phyloP scores from a whole-genome alignment of 805 yeast genomes.

The Candida germanica region DNA sequence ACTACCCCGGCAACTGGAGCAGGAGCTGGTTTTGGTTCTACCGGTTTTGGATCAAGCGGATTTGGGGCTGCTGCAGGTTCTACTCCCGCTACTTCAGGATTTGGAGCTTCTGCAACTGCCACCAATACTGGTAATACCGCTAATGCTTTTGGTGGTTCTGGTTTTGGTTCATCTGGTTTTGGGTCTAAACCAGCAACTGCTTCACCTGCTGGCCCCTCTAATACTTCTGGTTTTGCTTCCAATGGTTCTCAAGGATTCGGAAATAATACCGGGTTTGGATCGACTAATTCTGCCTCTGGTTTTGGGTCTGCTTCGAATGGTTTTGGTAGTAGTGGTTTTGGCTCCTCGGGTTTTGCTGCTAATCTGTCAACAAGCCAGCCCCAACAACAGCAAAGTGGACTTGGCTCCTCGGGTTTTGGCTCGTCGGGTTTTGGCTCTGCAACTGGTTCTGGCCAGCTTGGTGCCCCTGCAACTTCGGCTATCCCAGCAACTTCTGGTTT shows the following conservation, averaged over 20 bases:
- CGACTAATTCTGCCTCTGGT: conserved; percentile 1
- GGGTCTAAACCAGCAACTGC: conserved; percentile 9
- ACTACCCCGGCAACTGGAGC: conserved; percentile 7
- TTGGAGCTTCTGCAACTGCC: not conserved
- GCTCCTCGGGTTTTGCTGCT: conserved; percentile 11
- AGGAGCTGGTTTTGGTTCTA: conserved; percentile 16
- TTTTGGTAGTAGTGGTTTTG: conserved; percentile 3
- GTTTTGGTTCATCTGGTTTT: conserved; percentile 8
- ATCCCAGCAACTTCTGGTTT: conserved; percentile 2
- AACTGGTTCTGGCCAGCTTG: not conserved
- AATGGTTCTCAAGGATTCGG: conserved; percentile 11
- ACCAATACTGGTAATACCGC: conserved; percentile 15
- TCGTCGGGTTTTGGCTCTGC: conserved; percentile 9
- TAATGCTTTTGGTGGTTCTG: conserved; percentile 10
- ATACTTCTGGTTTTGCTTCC: conserved; percentile 12
- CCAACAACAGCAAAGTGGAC: too few relatives aligned
- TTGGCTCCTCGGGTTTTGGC: conserved; percentile 10
- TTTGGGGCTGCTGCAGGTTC: not conserved
- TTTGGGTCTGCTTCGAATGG: conserved; percentile 1
- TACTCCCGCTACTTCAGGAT: too few relatives aligned
- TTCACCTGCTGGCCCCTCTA: conserved; percentile 3
- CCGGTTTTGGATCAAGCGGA: conserved; percentile 12
- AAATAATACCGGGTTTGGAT: conserved; percentile 1
- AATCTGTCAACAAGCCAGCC: too few relatives aligned
- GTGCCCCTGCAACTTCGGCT: not conserved